A percentile compares a stretch with the other conserved stretches of the same genome.
Conservation (phyloP, 345 rosid species). For the Camelina hispida region DNA sequence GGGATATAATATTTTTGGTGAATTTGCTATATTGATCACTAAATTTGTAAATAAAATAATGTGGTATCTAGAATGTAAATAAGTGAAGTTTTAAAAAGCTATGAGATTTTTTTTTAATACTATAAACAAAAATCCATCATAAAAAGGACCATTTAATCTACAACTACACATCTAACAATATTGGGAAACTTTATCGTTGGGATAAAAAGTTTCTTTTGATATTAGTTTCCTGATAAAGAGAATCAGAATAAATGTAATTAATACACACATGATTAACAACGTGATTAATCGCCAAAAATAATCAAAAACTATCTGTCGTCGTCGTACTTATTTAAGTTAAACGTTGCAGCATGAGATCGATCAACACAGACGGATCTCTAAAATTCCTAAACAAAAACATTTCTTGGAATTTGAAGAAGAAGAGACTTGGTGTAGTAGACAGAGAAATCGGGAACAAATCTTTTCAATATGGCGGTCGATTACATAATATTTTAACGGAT, state of each 20-base stretch:
- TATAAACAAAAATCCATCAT: not conserved
- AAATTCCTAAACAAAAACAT: too few species aligned
- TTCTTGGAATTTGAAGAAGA: too few species aligned
- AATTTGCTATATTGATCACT: not conserved
- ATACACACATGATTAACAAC: not conserved
- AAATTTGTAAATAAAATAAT: too few species aligned
- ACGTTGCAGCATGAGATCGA: slow-evolving; percentile 10
- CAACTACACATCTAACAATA: not conserved
- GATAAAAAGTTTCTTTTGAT: not conserved
- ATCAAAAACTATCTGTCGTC: not conserved
- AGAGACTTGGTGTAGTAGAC: not conserved
- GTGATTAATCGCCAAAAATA: not conserved
- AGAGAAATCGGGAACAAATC: slow-evolving; percentile 15
- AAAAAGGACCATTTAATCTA: not conserved
- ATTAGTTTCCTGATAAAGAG: not conserved
- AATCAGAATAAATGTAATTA: not conserved
- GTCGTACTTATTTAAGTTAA: not conserved
- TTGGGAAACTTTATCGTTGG: not conserved
- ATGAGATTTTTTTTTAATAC: not conserved
- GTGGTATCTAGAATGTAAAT: not conserved
- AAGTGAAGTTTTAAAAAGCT: not conserved
- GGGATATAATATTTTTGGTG: too few species aligned
- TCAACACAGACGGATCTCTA: not conserved
- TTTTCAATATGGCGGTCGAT: slow-evolving; percentile 36
- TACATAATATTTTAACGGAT: slow-evolving; percentile 18